phyloP scores from a whole-genome alignment of 768 basidiomycete species.

The Mycena capillaripes region DNA sequence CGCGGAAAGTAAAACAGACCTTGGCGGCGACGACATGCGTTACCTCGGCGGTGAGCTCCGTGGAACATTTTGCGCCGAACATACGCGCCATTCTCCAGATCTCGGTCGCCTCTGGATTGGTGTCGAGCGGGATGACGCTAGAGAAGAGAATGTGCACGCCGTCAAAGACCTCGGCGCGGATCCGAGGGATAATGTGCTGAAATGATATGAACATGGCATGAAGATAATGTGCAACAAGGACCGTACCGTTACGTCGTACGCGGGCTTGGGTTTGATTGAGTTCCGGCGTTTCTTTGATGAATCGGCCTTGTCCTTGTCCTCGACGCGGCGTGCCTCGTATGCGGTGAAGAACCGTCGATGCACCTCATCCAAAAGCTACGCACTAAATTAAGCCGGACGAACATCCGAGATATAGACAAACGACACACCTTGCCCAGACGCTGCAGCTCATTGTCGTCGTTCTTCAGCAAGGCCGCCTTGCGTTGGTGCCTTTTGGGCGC shows the following conservation, averaged over 20 bases:
- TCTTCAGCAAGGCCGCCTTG: conserved; percentile 83
- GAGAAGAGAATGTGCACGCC: conserved; percentile 92
- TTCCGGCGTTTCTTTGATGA: conserved; percentile 44
- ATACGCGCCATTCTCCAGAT: conserved; percentile 89
- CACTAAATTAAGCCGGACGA: neutral
- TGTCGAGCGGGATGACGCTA: conserved; percentile 93
- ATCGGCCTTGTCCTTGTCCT: conserved; percentile 44
- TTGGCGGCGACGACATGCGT: conserved; percentile 96
- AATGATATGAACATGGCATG: conserved; percentile 3
- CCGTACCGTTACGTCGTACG: conserved; percentile 86
- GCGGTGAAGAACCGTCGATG: conserved; percentile 83
- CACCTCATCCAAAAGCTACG: conserved; percentile 84
- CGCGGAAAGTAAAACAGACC: conserved; percentile 54
- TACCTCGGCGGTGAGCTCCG: conserved; percentile 72
- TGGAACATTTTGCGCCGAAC: conserved; percentile 89
- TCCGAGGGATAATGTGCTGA: conserved; percentile 87
- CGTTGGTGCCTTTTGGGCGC: conserved; percentile 62
- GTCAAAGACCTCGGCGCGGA: conserved; percentile 82
- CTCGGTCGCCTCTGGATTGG: conserved; percentile 81
- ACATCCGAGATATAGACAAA: neutral
- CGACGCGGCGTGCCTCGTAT: conserved; percentile 63
- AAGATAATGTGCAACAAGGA: conserved; percentile 3
- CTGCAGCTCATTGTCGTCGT: conserved; percentile 86
- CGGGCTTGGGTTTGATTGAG: conserved; percentile 44
- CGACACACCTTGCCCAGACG: conserved; percentile 79